These are phyloP conservation scores for Thelonectria olida DNA, from an alignment of 2,329 filamentous ascomycete genomes.

Conservation along the genomic window DNA sequence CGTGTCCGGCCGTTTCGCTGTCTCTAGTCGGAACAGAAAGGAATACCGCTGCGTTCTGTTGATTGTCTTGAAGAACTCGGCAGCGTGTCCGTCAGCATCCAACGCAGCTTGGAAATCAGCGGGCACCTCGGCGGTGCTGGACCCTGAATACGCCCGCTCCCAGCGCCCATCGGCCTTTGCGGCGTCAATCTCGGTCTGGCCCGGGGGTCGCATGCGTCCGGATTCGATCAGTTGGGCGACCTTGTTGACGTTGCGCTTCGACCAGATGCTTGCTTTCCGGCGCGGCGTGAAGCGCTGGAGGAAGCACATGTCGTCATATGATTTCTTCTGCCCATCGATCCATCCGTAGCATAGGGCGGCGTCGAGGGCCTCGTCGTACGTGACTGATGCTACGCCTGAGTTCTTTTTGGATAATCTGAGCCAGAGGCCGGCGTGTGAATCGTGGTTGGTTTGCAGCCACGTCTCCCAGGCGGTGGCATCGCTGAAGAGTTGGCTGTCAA, in stretches of 20 bases:
- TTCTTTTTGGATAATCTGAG: constrained; percentile 60
- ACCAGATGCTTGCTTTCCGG: constrained; percentile 64
- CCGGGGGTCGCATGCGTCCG: constrained; percentile 59
- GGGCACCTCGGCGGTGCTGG: constrained; percentile 57
- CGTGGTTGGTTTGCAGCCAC: constrained; percentile 28
- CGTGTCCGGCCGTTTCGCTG: constrained; percentile 49
- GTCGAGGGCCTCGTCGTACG: constrained; percentile 62
- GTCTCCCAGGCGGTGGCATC: constrained; percentile 26
- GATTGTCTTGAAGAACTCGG: constrained; percentile 52
- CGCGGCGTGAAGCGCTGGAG: constrained; percentile 68
- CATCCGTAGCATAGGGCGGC: constrained; percentile 68
- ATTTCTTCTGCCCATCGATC: constrained; percentile 66
- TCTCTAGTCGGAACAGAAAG: constrained; percentile 57
- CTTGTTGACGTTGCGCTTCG: constrained; percentile 65
- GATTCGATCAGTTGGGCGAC: constrained; percentile 54
- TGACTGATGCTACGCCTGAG: constrained; percentile 53
- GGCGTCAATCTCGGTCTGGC: constrained; percentile 59
- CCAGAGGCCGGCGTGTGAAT: constrained; percentile 50
- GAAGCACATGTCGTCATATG: constrained; percentile 57
- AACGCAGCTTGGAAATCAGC: constrained; percentile 58
- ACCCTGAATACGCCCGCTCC: constrained; percentile 64
- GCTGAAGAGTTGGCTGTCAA: constrained; percentile 26
- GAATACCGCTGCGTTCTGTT: constrained; percentile 56
- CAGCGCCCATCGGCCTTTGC: constrained; percentile 67
- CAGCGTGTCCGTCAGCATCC: constrained; percentile 45